These are phyloP conservation scores for Combretum micranthum DNA, from an alignment of 345 rosid species.

Conservation along the genomic window DNA sequence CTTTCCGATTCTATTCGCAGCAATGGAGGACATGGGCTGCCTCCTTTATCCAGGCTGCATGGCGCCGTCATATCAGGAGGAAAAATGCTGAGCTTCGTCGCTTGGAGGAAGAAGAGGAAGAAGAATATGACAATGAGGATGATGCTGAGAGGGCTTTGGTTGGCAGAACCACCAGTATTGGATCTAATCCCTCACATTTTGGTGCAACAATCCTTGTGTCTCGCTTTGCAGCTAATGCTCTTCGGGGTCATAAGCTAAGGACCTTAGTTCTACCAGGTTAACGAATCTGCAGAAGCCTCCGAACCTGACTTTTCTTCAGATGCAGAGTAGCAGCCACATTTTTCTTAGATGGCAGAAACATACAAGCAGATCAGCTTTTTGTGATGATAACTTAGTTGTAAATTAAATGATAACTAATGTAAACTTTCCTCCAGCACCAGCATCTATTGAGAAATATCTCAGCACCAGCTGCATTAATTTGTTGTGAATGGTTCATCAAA, in stretches of 20 bases:
- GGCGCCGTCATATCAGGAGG: conserved; percentile 61
- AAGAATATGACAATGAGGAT: conserved; percentile 10
- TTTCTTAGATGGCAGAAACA: not conserved
- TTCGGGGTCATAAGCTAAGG: conserved; percentile 36
- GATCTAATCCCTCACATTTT: conserved; percentile 23
- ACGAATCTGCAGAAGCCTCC: conserved; percentile 61
- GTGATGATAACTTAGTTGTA: too few species aligned
- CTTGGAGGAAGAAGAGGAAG: conserved; percentile 49
- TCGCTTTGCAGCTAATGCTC: conserved; percentile 73
- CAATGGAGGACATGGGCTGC: conserved; percentile 97
- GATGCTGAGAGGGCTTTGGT: conserved; percentile 26
- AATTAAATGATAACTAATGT: too few species aligned
- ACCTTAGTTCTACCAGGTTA: conserved; percentile 21
- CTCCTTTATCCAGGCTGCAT: conserved; percentile 70
- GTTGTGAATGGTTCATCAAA: too few species aligned
- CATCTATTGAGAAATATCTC: too few species aligned
- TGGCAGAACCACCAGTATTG: conserved; percentile 6
- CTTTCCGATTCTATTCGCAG: conserved; percentile 84
- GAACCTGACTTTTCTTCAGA: conserved; percentile 63
- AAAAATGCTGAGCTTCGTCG: conserved; percentile 46
- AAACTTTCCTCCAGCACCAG: too few species aligned
- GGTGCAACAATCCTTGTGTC: conserved; percentile 68
- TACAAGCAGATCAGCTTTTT: not conserved
- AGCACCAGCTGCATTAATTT: too few species aligned
- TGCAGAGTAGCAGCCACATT: conserved; percentile 2